phyloP scores from a whole-genome alignment of 2,329 filamentous ascomycete genomes.

The Canariomyces notabilis region DNA sequence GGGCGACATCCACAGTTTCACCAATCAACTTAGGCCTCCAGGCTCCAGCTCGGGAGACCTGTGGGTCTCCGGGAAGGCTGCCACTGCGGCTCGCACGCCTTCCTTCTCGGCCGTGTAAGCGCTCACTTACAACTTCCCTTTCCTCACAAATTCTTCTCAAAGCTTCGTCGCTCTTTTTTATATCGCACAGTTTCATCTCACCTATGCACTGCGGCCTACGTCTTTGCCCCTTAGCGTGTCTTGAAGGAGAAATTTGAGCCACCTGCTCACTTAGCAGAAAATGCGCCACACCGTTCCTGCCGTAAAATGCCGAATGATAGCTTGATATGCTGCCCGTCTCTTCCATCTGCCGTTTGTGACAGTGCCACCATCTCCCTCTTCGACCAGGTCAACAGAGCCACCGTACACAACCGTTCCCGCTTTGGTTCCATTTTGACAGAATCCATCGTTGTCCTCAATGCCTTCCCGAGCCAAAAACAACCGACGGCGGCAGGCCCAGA shows the following conservation, averaged over 20 bases:
- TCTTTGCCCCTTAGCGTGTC: no score
- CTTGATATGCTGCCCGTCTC: no score
- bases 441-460: constrained; percentile 1
- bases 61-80: neutral
- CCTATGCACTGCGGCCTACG: no score
- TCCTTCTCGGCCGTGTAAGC: neutral
- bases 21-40: neutral
- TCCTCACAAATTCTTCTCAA: neutral
- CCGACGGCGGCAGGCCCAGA: neutral
- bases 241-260: no score
- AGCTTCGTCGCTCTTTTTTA: neutral
- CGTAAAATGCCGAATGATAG: no score
- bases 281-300: no score
- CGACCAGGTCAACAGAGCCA: no score
- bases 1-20: neutral
- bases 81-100: neutral
- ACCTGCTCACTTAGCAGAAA: no score
- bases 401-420: no score
- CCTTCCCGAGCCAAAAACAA: constrained; percentile 2
- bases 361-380: no score
- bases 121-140: neutral
- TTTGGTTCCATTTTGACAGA: neutral
- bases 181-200: no score
- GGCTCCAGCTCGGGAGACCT: neutral
- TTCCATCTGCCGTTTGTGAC: no score